Evolutionary conservation across 441 rosid genomes (phyloP), one percentile per base, ranked within the genome.

Genomic region (Geranium incanum): DNA sequence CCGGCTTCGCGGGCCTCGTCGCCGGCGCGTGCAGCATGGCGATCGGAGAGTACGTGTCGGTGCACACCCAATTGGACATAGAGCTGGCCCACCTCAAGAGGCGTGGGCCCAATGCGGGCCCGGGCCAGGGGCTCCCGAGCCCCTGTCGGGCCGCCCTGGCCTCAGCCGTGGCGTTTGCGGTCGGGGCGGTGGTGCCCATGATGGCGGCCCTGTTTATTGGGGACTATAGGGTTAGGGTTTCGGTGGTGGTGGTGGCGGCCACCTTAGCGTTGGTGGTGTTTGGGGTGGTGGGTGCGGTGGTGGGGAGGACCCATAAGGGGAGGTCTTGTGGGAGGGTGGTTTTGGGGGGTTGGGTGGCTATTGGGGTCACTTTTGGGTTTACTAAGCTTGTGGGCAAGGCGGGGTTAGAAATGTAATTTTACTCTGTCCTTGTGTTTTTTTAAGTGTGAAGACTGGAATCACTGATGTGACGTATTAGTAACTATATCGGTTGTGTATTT

Each of bases 11-110:
- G 15, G 75, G 75, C 50, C 48, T 72, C 45, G 9, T 72, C 19
- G 75, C 70, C 63, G 75, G 75, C 4, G 70, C 75, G 5, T 72
- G 70, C 13, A 72, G 75, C 66, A 72, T 72, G 75, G 75, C 70
- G 36, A 72, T 72, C 16, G 75, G 75, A 15, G 75, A 72, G 52
- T 36, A 66, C 9, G 75, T 72, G 19, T 72, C 75, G 1, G 75
- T 72, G 7, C 67, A 66, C 70, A 66, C 75, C 52, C 75, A 72
- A 37, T 50, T 39, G 11, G 75, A 72, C 50, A 72, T 72, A 12
- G 75, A 72, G 43, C 7, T 66, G 36, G n/a, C 75, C 45, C 75
- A 67, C 5, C 66, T 72, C 16, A 36, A 72, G 2, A 55, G 70
- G 19, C 36, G 6, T 0, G 12, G 36, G 3, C 2, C 7, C 9